A percentile compares a stretch with the other conserved stretches of the same genome.
These are phyloP conservation scores for Abrus precatorius DNA, from an alignment of 306 rosid genomes.

Conservation along the genomic window DNA sequence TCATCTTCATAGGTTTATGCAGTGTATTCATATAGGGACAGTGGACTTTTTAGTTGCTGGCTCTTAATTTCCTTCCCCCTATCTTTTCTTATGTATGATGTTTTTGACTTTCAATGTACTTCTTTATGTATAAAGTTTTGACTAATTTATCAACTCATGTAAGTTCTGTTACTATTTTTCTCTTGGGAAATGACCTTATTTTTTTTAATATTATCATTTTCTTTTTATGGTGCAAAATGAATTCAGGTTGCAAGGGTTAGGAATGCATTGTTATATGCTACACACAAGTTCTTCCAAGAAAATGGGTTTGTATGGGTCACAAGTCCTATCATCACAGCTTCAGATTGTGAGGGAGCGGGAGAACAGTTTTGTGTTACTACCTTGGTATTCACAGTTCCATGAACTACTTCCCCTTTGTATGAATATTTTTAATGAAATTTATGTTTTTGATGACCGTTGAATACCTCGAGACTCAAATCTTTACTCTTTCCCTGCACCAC, in stretches of 20 bases:
- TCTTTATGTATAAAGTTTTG: constrained; percentile 9
- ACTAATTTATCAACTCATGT: neutral
- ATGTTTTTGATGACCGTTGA: constrained; percentile 38
- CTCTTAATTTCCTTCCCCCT: constrained; percentile 11
- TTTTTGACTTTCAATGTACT: constrained; percentile 27
- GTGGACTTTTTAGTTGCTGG: constrained; percentile 19
- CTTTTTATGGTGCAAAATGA: constrained; percentile 38
- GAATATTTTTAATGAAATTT: constrained; percentile 37
- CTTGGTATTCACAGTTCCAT: constrained; percentile 69
- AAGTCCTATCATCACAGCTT: constrained; percentile 94
- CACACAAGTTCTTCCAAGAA: constrained; percentile 96
- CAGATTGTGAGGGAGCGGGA: constrained; percentile 99
- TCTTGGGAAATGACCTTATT: neutral
- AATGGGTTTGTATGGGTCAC: constrained; percentile 92
- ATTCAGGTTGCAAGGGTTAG: constrained; percentile 95
- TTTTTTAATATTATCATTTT: neutral
- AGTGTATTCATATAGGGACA: neutral
- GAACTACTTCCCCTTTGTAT: constrained; percentile 31
- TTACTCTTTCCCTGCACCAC: neutral
- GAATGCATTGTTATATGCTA: constrained; percentile 88
- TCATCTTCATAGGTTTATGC: constrained; percentile 11
- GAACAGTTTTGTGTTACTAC: constrained; percentile 98
- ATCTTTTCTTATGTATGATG: constrained; percentile 20
- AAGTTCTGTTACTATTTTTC: constrained; percentile 30
- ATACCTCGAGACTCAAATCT: constrained; percentile 21